Base-by-base conservation (phyloP, 1,139 yeast genomes). In the Yamadazyma pseudoaaseri region DNA sequence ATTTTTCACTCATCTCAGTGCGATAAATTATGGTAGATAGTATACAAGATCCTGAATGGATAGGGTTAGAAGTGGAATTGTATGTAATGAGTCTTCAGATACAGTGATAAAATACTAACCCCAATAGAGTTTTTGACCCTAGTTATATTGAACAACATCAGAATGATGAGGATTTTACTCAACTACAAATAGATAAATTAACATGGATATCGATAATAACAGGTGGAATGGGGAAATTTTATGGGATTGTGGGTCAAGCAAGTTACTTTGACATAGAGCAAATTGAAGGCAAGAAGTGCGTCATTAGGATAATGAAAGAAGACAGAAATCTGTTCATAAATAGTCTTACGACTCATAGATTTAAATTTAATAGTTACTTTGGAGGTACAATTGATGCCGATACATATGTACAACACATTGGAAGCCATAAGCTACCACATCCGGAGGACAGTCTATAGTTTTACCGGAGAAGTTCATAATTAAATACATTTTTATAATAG, bases 221-320 rank as follows among this genome's bases (percentile, higher is more conserved):
- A 8, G 45, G 54, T 4, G 49, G 59, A 29, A 41, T 65, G 31
- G 48, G 48, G 15, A 58, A 56, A 30, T 42, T 62, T 30, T 60
- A 65, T 34, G 72, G 72, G 2, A 31, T 65, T 20, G 49, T 65
- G 25, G 72, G 72, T 2, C 69, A 62, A 38, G 47, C 70, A 1
- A 37, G 53, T 2, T 63, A 52, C 30, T 62, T 54, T 39, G 67
- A 62, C 32, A 41, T 65, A 5, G 41, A 39, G 16, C n/a, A 30
- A 3, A 34, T 34, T 3, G 32, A 34, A 8, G 34, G 45, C 30
- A 24, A 42, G 26, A 26, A 39, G 34, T 37, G 54, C 34, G 39
- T 56, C 3, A 41, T 65, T 5, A 43, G 59, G 42, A 48, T 57
- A 12, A 54, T 60, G 38, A 36, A 39, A 4, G 54, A 58, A 24